These are phyloP conservation scores for Cutaneotrichosporon daszewskae DNA, from an alignment of 1,284 basidiomycete species.

Conservation along the genomic window DNA sequence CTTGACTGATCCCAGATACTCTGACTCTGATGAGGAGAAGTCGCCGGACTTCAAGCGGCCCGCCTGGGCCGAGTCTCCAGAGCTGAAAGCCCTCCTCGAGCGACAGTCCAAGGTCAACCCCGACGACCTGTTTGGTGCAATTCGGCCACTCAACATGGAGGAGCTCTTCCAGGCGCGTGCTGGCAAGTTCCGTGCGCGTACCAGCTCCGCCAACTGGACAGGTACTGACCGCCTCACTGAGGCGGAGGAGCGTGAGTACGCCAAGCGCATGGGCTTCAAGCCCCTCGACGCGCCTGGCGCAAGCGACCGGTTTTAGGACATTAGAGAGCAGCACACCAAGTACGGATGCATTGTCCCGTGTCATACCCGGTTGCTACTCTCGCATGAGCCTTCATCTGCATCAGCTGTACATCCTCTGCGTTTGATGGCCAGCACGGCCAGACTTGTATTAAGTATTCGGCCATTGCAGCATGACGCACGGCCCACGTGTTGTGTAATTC, in stretches of 20 bases:
- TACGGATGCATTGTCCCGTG: not conserved
- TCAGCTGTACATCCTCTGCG: no score
- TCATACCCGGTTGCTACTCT: no score
- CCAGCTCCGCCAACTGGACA: constrained; percentile 89
- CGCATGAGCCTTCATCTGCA: no score
- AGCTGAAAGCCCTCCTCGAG: constrained; percentile 67
- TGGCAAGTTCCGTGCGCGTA: constrained; percentile 68
- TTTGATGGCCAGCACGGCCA: no score
- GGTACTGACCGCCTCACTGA: constrained; percentile 74
- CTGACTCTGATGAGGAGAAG: constrained; percentile 82
- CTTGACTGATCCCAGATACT: no score
- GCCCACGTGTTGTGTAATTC: no score
- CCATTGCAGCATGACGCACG: no score
- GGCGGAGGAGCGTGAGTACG: constrained; percentile 80
- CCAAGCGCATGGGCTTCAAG: constrained; percentile 78
- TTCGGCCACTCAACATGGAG: constrained; percentile 76
- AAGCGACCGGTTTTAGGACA: no score
- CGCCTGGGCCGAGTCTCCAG: constrained; percentile 87
- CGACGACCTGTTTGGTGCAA: constrained; percentile 82
- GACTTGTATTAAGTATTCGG: no score
- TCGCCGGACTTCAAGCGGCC: constrained; percentile 54
- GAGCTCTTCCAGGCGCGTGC: constrained; percentile 58
- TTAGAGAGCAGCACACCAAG: not conserved
- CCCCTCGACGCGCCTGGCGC: constrained; percentile 17
- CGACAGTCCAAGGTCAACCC: constrained; percentile 79